phyloP scores from a whole-genome alignment of 2,329 filamentous ascomycete genomes.

The Fusarium sp. region DNA sequence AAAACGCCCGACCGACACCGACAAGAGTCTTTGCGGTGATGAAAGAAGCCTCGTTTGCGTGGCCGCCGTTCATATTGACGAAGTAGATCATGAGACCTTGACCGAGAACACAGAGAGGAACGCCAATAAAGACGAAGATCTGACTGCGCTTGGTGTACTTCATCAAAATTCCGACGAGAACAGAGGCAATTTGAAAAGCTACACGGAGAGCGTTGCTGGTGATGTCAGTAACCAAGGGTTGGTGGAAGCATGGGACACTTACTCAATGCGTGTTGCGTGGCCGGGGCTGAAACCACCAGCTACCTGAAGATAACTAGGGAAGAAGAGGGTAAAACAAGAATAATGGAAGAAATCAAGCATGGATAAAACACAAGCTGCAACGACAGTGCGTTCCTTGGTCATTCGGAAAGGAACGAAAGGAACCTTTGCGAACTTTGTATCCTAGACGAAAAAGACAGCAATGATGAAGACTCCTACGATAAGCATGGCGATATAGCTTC shows the following conservation, averaged over 20 bases:
- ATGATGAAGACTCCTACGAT: constrained; percentile 48
- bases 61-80: constrained; percentile 44
- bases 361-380: constrained; percentile 55
- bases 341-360: constrained; percentile 57
- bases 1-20: constrained; percentile 54
- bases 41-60: constrained; percentile 53
- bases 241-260: neutral
- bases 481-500: constrained; percentile 54
- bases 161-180: constrained; percentile 54
- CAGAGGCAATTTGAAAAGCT: constrained; percentile 55
- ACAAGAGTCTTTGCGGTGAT: constrained; percentile 53
- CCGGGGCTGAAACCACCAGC: constrained; percentile 54
- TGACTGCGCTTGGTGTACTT: constrained; percentile 55
- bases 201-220: constrained; percentile 51
- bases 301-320: constrained; percentile 58
- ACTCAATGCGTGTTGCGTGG: constrained; percentile 56
- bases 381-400: constrained; percentile 56
- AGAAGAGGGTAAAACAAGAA: constrained; percentile 56
- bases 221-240: neutral
- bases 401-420: constrained; percentile 57
- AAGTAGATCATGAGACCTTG: constrained; percentile 52
- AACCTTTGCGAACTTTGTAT: constrained; percentile 53
- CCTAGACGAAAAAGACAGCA: constrained; percentile 53
- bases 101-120: constrained; percentile 53
- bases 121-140: constrained; percentile 47